phyloP scores from a whole-genome alignment of 2,329 filamentous ascomycete species.

The Monilinia vaccinii-corymbosi region DNA sequence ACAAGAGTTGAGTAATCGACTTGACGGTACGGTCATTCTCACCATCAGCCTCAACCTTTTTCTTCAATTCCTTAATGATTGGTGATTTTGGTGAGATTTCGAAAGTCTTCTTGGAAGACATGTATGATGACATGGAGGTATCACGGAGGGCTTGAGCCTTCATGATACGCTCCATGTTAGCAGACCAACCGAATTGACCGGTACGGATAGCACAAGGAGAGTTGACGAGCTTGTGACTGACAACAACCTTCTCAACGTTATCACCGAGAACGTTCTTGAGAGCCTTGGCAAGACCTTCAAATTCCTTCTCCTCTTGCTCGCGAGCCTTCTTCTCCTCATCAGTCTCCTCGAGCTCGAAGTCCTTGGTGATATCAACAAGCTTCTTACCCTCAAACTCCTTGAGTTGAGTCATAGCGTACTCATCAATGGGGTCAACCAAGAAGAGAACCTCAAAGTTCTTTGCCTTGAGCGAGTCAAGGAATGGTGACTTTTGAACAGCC shows the following conservation, averaged over 20 bases:
- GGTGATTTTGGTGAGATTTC: conserved; percentile 98
- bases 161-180: conserved; percentile 99
- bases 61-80: conserved; percentile 98
- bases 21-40: conserved; percentile 99
- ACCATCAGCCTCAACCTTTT: conserved; percentile 95
- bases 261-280: conserved; percentile 99
- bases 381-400: conserved; percentile 99
- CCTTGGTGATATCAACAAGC: conserved; percentile 99
- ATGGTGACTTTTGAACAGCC: conserved; percentile 95
- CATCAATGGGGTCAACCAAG: conserved; percentile 87
- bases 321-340: conserved; percentile 97
- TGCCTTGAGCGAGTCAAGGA: conserved; percentile 96
- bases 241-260: conserved; percentile 99
- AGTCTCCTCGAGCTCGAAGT: conserved; percentile 99
- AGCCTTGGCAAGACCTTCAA: conserved; percentile 84
- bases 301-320: conserved; percentile 98
- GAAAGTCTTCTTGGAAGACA: conserved; percentile 99
- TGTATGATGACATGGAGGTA: conserved; percentile 99
- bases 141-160: conserved; percentile 99
- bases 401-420: conserved; percentile 33
- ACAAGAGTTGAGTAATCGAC: conserved; percentile 96
- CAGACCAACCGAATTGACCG: conserved; percentile 99
- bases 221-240: conserved; percentile 92
- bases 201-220: conserved; percentile 98
- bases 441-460: conserved; percentile 99